Base-by-base conservation (phyloP, 1,284 basidiomycete genomes). In the Cutaneotrichosporon spelunceum region DNA sequence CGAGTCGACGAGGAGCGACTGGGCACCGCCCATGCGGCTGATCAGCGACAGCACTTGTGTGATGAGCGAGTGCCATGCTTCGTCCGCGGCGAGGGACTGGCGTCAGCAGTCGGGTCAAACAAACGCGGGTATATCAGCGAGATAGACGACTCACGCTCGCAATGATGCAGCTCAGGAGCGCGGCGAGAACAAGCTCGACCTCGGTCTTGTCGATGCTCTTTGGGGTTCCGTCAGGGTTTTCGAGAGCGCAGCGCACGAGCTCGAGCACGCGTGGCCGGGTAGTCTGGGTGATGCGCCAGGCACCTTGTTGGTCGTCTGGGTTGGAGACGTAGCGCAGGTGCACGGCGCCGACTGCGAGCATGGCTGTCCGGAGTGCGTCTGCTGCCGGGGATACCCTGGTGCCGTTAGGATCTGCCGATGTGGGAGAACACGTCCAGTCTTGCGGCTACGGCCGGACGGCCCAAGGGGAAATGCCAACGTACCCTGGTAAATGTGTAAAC, bases 61-160 rank as follows among this genome's bases (percentile, higher is more conserved):
- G 13, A 78, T 68, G 47, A 77, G 68, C 39, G 73, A 70, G 58
- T 77, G 74, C 76, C 76, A 78, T 4, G 73, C 72, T 36, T 74
- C 72, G 50, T 78, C 76, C 3, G 74, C 72, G 13, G 74, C 75
- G 3, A 78, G 68, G 5, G 66, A 65, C 71, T 72, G 66, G 66
- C 59, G 66, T 60, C n/a, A 26, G 44, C n/a, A n/a, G n/a, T n/a
- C n/a, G n/a, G n/a, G n/a, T n/a, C n/a, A n/a, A 39, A 29, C 10
- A 10, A 7, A 13, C 1, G 47, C 11, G 13, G 26, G 47, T 26
- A 16, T 49, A 50, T 30, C 48, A 19, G 24, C 24, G 27, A 27
- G 21, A 23, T 10, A 13, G 13, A 19, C 27, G 16, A 74, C 76
- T 61, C 57, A 76, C 75, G 53, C 72, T 75, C 1, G 74, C 72